phyloP scores from a whole-genome alignment of 1,284 basidiomycete species.

The Schizophyllum commune region DNA sequence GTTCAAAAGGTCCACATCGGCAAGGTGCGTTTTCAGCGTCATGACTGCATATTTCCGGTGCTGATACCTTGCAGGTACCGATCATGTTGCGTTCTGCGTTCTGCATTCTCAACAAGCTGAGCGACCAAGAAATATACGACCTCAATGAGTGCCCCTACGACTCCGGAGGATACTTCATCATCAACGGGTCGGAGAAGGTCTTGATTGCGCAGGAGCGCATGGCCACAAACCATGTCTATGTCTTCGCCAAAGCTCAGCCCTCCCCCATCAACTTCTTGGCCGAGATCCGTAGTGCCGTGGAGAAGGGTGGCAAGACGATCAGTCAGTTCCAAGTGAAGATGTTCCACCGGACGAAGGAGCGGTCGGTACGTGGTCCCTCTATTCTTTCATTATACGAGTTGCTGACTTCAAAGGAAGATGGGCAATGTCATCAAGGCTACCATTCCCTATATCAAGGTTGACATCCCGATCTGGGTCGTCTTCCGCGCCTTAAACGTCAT shows the following conservation, averaged over 20 bases:
- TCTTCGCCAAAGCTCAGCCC: conserved; percentile 97
- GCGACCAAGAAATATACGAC: conserved; percentile 79
- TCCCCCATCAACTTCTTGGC: conserved; percentile 95
- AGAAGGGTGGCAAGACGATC: conserved; percentile 98
- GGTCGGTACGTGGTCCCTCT: conserved; percentile 51
- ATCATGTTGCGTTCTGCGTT: conserved; percentile 97
- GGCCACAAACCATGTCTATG: conserved; percentile 99
- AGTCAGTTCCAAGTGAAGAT: conserved; percentile 98
- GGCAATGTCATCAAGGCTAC: conserved; percentile 97
- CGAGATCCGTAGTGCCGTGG: conserved; percentile 96
- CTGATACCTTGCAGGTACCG: conserved; percentile 59
- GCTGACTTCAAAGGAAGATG: conserved; percentile 41
- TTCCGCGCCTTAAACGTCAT: conserved; percentile 98
- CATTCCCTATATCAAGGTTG: conserved; percentile 96
- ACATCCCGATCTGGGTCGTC: conserved; percentile 98
- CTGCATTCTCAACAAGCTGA: conserved; percentile 82
- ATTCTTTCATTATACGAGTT: conserved; percentile 4
- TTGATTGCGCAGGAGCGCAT: conserved; percentile 99
- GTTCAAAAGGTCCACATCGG: conserved; percentile 74
- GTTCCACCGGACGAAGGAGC: conserved; percentile 85
- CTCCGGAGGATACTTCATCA: conserved; percentile 98
- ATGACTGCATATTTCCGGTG: background rate
- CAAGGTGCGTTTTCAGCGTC: conserved; percentile 52
- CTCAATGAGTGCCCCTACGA: conserved; percentile 98
- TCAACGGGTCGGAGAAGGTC: conserved; percentile 99